Conservation (phyloP, 306 rosid species). For the Casuarina equisetifolia region DNA sequence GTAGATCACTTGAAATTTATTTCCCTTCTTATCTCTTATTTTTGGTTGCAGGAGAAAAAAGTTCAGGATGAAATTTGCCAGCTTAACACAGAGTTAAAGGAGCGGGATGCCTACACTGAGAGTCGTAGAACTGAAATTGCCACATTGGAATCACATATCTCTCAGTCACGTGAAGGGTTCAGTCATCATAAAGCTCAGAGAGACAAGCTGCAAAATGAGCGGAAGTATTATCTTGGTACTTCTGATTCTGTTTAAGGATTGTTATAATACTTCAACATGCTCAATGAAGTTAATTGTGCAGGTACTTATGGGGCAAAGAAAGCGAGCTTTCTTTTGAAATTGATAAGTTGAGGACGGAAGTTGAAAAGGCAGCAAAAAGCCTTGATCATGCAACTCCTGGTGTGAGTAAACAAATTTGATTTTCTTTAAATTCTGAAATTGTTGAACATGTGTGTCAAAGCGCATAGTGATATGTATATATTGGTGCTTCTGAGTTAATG, state of each 20-base stretch:
- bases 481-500: background rate
- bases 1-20: background rate
- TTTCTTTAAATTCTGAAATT: conserved; percentile 25
- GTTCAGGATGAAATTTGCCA: conserved; percentile 74
- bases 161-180: conserved; percentile 67
- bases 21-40: conserved; percentile 8
- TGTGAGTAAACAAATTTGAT: conserved; percentile 56
- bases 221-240: conserved; percentile 54
- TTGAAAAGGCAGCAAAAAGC: conserved; percentile 93
- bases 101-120: conserved; percentile 54
- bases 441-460: conserved; percentile 24
- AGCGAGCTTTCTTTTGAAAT: conserved; percentile 78
- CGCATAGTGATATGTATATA: conserved; percentile 4
- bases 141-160: conserved; percentile 53
- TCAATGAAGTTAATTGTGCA: conserved; percentile 28
- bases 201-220: conserved; percentile 76
- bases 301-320: conserved; percentile 82
- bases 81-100: conserved; percentile 63
- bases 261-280: conserved; percentile 2
- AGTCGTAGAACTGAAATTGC: conserved; percentile 60
- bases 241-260: background rate
- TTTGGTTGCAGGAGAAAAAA: conserved; percentile 65
- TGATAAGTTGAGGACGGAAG: conserved; percentile 81
- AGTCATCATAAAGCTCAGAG: conserved; percentile 58
- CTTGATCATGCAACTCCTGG: conserved; percentile 99